Conservation (phyloP, 2,329 filamentous ascomycete genomes). For the Colletotrichum coccodes region DNA sequence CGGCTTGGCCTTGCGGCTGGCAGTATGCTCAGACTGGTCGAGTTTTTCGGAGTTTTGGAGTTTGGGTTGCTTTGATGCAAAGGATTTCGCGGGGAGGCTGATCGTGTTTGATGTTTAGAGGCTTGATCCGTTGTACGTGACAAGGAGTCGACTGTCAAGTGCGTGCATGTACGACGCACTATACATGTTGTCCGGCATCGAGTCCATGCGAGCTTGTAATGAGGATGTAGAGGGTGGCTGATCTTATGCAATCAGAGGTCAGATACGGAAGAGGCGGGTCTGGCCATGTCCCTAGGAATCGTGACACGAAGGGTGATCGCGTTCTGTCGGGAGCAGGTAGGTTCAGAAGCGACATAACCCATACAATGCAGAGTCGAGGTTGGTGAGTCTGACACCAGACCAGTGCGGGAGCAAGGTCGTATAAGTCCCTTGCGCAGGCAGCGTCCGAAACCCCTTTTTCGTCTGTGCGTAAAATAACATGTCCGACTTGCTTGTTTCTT, state of each 20-base stretch:
- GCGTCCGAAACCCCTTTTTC: not conserved
- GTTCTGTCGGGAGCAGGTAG: not conserved
- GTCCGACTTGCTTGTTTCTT: too few species aligned
- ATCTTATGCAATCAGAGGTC: not conserved
- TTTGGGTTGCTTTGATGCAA: not conserved
- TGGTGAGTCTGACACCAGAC: not conserved
- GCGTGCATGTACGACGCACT: not conserved
- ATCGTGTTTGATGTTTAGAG: not conserved
- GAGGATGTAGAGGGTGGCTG: not conserved
- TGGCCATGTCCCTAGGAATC: not conserved
- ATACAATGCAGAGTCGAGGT: not conserved
- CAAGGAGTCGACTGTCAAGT: not conserved
- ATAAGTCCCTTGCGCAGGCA: not conserved
- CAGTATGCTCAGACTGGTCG: not conserved
- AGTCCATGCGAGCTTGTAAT: not conserved
- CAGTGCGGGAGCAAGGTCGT: not conserved
- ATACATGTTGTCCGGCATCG: not conserved
- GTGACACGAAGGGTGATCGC: not conserved
- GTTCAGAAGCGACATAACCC: not conserved
- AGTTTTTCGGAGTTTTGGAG: not conserved
- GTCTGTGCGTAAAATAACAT: not conserved
- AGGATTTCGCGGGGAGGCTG: not conserved
- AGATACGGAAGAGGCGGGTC: not conserved
- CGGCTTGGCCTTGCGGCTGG: not conserved
- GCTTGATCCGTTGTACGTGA: not conserved